phyloP scores from a whole-genome alignment of 495 filamentous ascomycete species.

The Clavariopsis aquatica region DNA sequence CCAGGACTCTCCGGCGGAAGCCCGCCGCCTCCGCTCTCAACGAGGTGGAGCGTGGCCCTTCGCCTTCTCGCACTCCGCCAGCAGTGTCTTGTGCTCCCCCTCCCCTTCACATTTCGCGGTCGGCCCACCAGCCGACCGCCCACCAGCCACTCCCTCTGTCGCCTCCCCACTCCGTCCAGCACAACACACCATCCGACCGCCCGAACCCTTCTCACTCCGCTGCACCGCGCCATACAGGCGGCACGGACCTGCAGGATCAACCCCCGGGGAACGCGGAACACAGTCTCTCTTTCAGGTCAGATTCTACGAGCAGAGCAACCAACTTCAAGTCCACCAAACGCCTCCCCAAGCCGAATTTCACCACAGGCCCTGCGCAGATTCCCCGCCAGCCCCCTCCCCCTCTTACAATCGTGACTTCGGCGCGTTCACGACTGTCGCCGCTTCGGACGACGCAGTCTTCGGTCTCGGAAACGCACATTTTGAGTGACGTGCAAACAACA shows the following conservation, averaged over 20 bases:
- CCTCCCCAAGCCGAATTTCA: constrained; percentile 25
- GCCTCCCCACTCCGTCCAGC: constrained; percentile 21
- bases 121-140: constrained; percentile 11
- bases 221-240: constrained; percentile 7
- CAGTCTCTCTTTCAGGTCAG: constrained; percentile 5
- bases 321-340: constrained; percentile 36
- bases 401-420: constrained; percentile 5
- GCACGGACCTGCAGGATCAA: not conserved
- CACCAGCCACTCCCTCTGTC: constrained; percentile 27
- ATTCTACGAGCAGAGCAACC: constrained; percentile 14
- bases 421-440: constrained; percentile 14
- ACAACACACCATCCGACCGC: constrained; percentile 1
- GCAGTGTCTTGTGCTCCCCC: constrained; percentile 2
- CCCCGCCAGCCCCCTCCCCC: not conserved
- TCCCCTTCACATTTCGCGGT: constrained; percentile 20
- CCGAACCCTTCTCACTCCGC: constrained; percentile 24
- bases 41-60: constrained; percentile 34
- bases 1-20: constrained; percentile 37
- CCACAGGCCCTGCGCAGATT: not conserved
- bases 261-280: not conserved
- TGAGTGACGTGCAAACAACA: constrained; percentile 22
- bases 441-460: constrained; percentile 8
- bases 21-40: constrained; percentile 34
- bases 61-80: constrained; percentile 4
- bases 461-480: constrained; percentile 11